Evolutionary conservation across 139 green algal genomes (phyloP), one percentile per base, ranked within the genome.

Genomic region (Chlamydomonas schloesseri): DNA sequence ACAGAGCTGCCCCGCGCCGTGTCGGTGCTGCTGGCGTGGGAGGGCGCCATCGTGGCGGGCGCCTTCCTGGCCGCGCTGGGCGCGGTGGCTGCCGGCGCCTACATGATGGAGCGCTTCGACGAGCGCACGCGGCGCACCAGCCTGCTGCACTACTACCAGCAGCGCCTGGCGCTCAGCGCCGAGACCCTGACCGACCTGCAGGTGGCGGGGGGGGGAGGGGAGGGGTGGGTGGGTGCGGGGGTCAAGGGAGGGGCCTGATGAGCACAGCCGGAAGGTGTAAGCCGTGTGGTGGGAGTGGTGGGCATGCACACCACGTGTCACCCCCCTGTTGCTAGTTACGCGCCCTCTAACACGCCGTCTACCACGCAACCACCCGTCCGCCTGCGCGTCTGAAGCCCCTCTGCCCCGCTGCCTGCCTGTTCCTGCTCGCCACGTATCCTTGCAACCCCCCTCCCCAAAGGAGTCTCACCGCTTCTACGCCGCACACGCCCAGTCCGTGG

Each of bases 51-150:
- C 6, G 53, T 79, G 55, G 81, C 81, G 9, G 81, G 81, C 23
- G 81, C 29, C 6, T 87, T 79, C 69, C 34, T 79, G 8, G 55
- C 36, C 18, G 81, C 69, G 13, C 47, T 87, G 1, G 53, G 17
- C 0, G 34, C 53, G 6, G 69, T 79, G 81, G 81, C 69, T 3
- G 62, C 47, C 0, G 14, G 28, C 1, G 69, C 55, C 6, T 87
- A 87, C 69, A 79, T 79, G 53, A 71, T 80, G 81, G 81, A 78
- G 53, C 69, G 81, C 3, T 71, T 64, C 36, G 69, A 80, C 34
- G 69, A 87, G 34, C 69, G 68, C 23, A 72, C 53, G 15, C 33
- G 69, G 4, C 78, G 78, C 78, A 67, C 64, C 29, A 74, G 64
- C 29, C 64, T 84, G 26, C 26, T 74, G 2, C 64, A 46, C 28